Percentiles rank a stretch among this genome's conserved stretches.
These are phyloP conservation scores for Aureobasidium sp. DNA, from an alignment of 2,329 filamentous ascomycete genomes.

Conservation along the genomic window DNA sequence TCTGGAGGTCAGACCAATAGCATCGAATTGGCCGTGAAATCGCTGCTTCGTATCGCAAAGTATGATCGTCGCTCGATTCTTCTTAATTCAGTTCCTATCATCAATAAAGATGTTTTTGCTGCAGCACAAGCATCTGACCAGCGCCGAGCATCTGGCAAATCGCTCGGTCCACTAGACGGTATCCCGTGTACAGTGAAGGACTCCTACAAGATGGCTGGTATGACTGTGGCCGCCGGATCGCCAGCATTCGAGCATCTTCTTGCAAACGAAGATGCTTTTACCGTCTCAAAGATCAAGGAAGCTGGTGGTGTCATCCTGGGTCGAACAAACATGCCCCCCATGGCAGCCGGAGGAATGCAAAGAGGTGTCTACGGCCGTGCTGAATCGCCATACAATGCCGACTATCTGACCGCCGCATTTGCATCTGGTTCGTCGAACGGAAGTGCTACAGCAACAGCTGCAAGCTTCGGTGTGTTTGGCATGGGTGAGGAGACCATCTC, in stretches of 20 bases:
- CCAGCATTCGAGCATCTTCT: slow-evolving; percentile 58
- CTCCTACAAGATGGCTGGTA: slow-evolving; percentile 59
- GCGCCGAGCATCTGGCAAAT: slow-evolving; percentile 42
- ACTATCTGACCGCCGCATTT: slow-evolving; percentile 61
- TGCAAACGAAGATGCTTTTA: slow-evolving; percentile 59
- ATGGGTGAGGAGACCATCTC: slow-evolving; percentile 63
- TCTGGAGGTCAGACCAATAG: background rate
- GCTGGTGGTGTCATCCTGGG: slow-evolving; percentile 61
- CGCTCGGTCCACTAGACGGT: slow-evolving; percentile 54
- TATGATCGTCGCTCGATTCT: slow-evolving; percentile 49
- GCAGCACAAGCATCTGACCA: slow-evolving; percentile 55
- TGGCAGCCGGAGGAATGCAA: slow-evolving; percentile 67
- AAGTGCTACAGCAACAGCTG: slow-evolving; percentile 55
- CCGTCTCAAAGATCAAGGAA: slow-evolving; percentile 51
- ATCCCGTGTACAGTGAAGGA: slow-evolving; percentile 67
- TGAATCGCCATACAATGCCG: slow-evolving; percentile 61
- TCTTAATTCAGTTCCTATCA: slow-evolving; percentile 55
- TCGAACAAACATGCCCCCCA: slow-evolving; percentile 66
- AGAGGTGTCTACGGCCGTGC: slow-evolving; percentile 62
- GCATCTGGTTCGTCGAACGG: slow-evolving; percentile 67
- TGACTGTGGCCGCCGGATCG: slow-evolving; percentile 61
- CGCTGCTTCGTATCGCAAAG: background rate
- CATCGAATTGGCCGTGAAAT: background rate
- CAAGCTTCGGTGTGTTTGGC: slow-evolving; percentile 59
- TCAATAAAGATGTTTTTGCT: slow-evolving; percentile 52